Percentiles rank a stretch among this genome's conserved stretches.
These are phyloP conservation scores for Aspergillus asperescens DNA, from an alignment of 495 filamentous ascomycete species.

Conservation along the genomic window DNA sequence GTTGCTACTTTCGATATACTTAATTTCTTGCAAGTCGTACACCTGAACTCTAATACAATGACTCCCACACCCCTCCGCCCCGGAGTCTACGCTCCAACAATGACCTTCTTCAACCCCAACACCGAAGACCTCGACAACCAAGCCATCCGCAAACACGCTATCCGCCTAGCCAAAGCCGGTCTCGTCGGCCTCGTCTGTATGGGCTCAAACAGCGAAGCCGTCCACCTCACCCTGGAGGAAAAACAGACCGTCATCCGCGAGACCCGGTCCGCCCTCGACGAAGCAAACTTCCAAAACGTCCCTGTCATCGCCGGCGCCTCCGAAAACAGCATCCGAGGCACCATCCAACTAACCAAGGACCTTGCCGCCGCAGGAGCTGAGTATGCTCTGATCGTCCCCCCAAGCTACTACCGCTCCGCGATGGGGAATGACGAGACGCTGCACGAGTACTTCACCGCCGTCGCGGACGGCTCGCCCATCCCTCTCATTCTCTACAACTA, in stretches of 20 bases:
- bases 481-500: slow-evolving; percentile 89
- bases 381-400: slow-evolving; percentile 71
- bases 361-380: slow-evolving; percentile 67
- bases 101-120: slow-evolving; percentile 80
- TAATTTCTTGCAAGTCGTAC: not conserved
- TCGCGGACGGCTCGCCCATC: slow-evolving; percentile 69
- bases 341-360: slow-evolving; percentile 67
- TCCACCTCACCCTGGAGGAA: slow-evolving; percentile 72
- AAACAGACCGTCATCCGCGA: slow-evolving; percentile 70
- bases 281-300: slow-evolving; percentile 67
- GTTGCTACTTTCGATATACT: not conserved
- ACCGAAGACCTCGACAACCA: slow-evolving; percentile 81
- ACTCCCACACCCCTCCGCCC: slow-evolving; percentile 60
- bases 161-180: slow-evolving; percentile 74
- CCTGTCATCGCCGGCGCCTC: slow-evolving; percentile 77
- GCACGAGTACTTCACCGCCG: slow-evolving; percentile 67
- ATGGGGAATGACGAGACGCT: slow-evolving; percentile 71
- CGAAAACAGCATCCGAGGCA: slow-evolving; percentile 72
- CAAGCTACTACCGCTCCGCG: slow-evolving; percentile 75
- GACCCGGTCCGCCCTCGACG: slow-evolving; percentile 76
- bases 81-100: slow-evolving; percentile 84
- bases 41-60: slow-evolving; percentile 3
- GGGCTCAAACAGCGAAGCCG: slow-evolving; percentile 87
- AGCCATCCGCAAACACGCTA: slow-evolving; percentile 71
- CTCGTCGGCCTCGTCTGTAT: slow-evolving; percentile 81